These are phyloP conservation scores for Glomus cerebriforme DNA, from an alignment of 192 early-diverging fungal species.

Conservation along the genomic window DNA sequence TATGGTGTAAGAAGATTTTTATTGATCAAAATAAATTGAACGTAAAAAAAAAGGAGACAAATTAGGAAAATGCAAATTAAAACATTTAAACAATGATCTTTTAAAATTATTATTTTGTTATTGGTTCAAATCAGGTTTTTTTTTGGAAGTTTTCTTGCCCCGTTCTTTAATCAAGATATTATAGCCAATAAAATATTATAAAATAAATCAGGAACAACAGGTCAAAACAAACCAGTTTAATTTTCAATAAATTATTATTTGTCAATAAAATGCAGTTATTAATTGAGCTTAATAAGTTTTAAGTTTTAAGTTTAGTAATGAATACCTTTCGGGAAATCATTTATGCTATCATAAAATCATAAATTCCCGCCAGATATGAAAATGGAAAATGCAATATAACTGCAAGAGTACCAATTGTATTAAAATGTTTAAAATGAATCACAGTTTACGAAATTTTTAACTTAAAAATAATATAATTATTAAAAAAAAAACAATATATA, in stretches of 20 bases:
- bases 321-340: not conserved
- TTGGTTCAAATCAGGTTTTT: not conserved
- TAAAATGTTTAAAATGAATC: too few relatives aligned
- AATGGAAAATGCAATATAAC: too few relatives aligned
- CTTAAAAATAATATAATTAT: too few relatives aligned
- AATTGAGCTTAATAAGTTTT: not conserved
- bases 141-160: not conserved
- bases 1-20: too few relatives aligned
- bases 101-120: not conserved
- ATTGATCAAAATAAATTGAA: too few relatives aligned
- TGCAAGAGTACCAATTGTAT: too few relatives aligned
- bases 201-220: not conserved
- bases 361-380: not conserved
- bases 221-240: too few relatives aligned
- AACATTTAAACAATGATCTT: not conserved
- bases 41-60: not conserved
- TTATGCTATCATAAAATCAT: not conserved
- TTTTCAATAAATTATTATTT: too few relatives aligned
- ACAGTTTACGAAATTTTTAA: too few relatives aligned
- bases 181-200: not conserved
- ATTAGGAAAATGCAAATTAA: not conserved
- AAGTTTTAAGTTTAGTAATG: not conserved
- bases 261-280: not conserved
- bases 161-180: not conserved
- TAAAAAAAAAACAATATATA: too few relatives aligned